Base-by-base conservation (phyloP, 2,329 filamentous ascomycete species). In the Aureobasidium uvarum region DNA sequence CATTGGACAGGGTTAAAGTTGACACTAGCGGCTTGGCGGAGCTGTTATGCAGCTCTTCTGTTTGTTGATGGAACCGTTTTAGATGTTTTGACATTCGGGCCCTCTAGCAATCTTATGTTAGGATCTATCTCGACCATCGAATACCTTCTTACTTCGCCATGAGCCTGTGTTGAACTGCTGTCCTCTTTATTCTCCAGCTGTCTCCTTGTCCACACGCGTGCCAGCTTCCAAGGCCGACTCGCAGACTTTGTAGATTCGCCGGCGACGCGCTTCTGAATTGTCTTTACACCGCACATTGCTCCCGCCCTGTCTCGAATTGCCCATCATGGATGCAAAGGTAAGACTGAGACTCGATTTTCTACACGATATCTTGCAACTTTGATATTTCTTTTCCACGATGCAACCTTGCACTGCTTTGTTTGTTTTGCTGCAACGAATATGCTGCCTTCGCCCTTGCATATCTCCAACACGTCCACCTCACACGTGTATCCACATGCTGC, bases 281-380 rank as follows among this genome's bases (percentile, higher is more conserved):
- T 51, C 45, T 41, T 48, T 25, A 38, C 48, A 66, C 66, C 50
- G 23, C 59, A 62, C 66, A 56, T 50, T 41, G 25, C 39, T 46
- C 25, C 39, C 64, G 33, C 45, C 39, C 54, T 56, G 54, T 52
- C 43, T 45, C 62, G 50, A 60, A 25, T 60, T 25, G 54, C 60
- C 71, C 10, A 76, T 55, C 68, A 80, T 80, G 78, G 78, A 80
- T 67, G 78, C 78, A 72, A 80, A 80, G 75, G 78, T 80, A 74
- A 72, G 72, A 48, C 43, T 31, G 59, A 54, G 56, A 59, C 43
- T 55, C 45, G 48, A 28, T 66, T 60, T 58, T 36, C 59, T 66
- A 43, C 33, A 45, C 54, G 14, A n/a, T 18, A 2, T 31, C 46
- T 31, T 11, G 23, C 33, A 18, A 6, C 11, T 2, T 43, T 11